Conservation (phyloP, 345 rosid species). For the Cardamine chenopodiifolia region DNA sequence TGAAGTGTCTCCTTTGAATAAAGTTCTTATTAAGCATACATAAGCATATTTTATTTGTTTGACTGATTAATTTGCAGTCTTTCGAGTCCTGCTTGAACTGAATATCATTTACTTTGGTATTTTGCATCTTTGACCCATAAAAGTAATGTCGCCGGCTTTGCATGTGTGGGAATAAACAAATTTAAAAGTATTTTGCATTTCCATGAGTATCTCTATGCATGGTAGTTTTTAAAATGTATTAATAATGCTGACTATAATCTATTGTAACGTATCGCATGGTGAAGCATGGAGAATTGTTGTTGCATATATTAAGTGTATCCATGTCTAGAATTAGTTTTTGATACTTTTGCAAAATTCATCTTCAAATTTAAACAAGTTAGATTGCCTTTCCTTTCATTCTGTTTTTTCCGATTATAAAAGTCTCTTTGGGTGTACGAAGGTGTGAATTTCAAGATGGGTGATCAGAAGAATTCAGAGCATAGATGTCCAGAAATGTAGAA, state of each 20-base stretch:
- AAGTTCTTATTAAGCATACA: too few relatives aligned
- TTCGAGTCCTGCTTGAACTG: too few relatives aligned
- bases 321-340: slow-evolving; percentile 17
- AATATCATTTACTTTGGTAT: too few relatives aligned
- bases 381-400: slow-evolving; percentile 19
- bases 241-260: slow-evolving; percentile 18
- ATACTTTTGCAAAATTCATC: neutral
- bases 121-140: neutral
- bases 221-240: slow-evolving; percentile 4
- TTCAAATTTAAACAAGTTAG: neutral
- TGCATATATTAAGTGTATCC: slow-evolving; percentile 24
- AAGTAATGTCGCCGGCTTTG: slow-evolving; percentile 1
- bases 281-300: slow-evolving; percentile 4
- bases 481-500: slow-evolving; percentile 9
- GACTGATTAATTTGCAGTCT: too few relatives aligned
- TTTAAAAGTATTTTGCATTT: slow-evolving; percentile 8
- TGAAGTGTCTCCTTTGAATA: neutral
- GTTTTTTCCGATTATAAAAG: slow-evolving; percentile 5
- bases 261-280: slow-evolving; percentile 20
- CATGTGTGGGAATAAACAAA: neutral
- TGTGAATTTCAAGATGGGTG: slow-evolving; percentile 19
- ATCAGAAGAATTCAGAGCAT: slow-evolving; percentile 1
- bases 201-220: neutral
- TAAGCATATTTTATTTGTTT: too few relatives aligned
- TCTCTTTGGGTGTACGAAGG: slow-evolving; percentile 7